These are phyloP conservation scores for Coemansia furcata DNA, from an alignment of 192 early-diverging fungal genomes.

Conservation along the genomic window DNA sequence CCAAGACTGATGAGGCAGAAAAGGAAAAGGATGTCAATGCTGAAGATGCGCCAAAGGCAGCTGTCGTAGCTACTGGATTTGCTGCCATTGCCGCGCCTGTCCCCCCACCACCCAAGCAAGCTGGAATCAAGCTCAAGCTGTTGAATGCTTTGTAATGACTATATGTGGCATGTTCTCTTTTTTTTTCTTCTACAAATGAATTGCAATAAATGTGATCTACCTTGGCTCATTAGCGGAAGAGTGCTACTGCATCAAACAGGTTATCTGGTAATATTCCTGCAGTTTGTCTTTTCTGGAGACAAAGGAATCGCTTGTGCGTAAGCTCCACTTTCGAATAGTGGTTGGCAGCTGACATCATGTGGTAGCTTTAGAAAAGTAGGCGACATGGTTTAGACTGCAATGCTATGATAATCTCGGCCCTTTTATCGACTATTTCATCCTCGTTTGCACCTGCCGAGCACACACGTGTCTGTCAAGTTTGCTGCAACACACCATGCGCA, in stretches of 20 bases:
- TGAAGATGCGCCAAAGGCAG: neutral
- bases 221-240: neutral
- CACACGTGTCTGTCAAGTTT: neutral
- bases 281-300: neutral
- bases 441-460: neutral
- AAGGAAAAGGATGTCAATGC: neutral
- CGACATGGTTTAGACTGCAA: neutral
- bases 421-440: neutral
- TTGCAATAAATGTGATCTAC: neutral
- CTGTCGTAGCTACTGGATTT: neutral
- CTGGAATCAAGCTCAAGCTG: conserved; percentile 42
- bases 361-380: neutral
- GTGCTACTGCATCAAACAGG: neutral
- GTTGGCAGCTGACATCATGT: neutral
- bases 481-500: neutral
- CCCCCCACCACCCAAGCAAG: conserved; percentile 27
- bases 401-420: neutral
- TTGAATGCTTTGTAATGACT: conserved; percentile 12
- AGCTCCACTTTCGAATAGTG: neutral
- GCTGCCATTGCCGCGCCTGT: conserved; percentile 31
- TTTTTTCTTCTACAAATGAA: no score
- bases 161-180: neutral
- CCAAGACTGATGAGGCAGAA: neutral
- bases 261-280: neutral
- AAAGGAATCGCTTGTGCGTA: no score